Conservation (phyloP, 2,329 filamentous ascomycete genomes). For the Rugonectria rugulosa region DNA sequence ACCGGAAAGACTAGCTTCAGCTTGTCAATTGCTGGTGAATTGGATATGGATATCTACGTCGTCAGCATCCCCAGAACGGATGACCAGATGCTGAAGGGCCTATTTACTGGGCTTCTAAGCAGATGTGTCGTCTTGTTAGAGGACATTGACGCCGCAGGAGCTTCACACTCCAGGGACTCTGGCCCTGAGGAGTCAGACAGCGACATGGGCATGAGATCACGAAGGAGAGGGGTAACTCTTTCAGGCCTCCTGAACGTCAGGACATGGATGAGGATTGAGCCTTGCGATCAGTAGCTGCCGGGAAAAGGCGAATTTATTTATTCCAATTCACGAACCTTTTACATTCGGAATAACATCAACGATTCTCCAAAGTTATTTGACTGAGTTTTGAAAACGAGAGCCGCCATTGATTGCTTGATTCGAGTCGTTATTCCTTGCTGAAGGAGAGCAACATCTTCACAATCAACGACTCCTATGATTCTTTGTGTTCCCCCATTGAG, state of each 20-base stretch:
- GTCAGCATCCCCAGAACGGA: conserved; percentile 21
- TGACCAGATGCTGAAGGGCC: conserved; percentile 39
- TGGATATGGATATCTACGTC: conserved; percentile 6
- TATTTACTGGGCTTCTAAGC: conserved; percentile 44
- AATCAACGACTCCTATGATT: too few relatives aligned
- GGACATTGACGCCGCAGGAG: conserved; percentile 45
- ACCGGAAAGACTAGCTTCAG: conserved; percentile 8
- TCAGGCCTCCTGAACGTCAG: conserved; percentile 35
- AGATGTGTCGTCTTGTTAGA: conserved; percentile 50
- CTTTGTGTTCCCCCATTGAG: too few relatives aligned
- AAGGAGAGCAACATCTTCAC: too few relatives aligned
- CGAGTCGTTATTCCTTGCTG: too few relatives aligned
- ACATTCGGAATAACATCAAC: too few relatives aligned
- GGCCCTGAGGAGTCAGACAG: conserved; percentile 21
- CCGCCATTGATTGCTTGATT: too few relatives aligned
- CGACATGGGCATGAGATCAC: conserved; percentile 9
- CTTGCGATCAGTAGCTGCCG: too few relatives aligned
- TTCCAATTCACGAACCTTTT: too few relatives aligned
- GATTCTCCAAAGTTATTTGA: too few relatives aligned
- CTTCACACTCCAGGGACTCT: conserved; percentile 19
- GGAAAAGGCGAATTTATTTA: too few relatives aligned
- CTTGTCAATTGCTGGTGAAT: conserved; percentile 4
- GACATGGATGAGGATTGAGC: too few relatives aligned
- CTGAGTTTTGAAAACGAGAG: too few relatives aligned
- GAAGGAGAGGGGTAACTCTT: conserved; percentile 20